Evolutionary conservation across 2,329 filamentous ascomycete genomes (phyloP), one percentile per base, ranked within the genome.

Genomic region (Talaromyces sp.): DNA sequence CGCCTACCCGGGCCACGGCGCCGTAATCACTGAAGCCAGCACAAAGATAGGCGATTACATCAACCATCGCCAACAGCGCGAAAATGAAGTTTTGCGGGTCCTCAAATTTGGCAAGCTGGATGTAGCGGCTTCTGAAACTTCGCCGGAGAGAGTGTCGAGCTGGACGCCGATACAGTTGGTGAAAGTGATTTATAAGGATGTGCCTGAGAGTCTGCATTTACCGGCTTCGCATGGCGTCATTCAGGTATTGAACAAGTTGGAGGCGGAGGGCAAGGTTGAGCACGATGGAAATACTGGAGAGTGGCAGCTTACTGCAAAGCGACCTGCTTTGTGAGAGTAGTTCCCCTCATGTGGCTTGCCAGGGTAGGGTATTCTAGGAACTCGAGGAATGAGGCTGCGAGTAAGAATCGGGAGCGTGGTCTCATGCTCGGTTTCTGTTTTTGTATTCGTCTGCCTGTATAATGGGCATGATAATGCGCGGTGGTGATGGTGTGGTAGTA

Each of bases 1-100:
- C 57, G 92, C 89, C 1, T 98, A 97, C 75, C 94, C 95, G 0
- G 94, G 91, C 3, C 95, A 99, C 73, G 95, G 95, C 0, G 85
- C 89, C 0, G 86, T 95, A 3, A 83, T 98, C 27, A 85, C 88
- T 43, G 85, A 95, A 67, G 91, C 91, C 0, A 85, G 83, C 27
- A 81, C 80, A 27, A 94, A 87, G 74, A 90, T 98, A 62, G 71
- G 80, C 22, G 92, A 97, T 76, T 98, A 99, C 74, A 91, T 98
- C 69, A 76, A 82, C 66, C 95, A 98, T 79, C 85, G 94, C 37
- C 85, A 87, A 71, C 85, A 90, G 79, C 85, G 95, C 24, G 94
- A 98, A 77, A 83, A 87, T 43, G 91, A 96, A 75, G 87, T 96
- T 4, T 69, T 95, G 19, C 83, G 85, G 63, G 87, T 89, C 0